A percentile compares a stretch with the other conserved stretches of the same genome.
Evolutionary conservation across 192 early-diverging fungal genomes (phyloP).

Genomic region (Oehlia diaphana): DNA sequence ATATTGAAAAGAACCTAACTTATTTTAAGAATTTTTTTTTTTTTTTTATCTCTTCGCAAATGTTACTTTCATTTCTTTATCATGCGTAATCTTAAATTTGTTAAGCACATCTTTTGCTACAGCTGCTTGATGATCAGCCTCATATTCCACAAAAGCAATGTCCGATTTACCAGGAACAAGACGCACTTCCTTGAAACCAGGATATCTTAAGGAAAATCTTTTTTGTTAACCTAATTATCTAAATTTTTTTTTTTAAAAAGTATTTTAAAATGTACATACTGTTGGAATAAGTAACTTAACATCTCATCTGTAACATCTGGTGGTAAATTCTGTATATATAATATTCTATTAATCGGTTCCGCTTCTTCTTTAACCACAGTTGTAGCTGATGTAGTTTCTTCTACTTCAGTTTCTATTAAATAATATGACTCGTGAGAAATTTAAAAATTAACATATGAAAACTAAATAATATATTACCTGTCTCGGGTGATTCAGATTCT

Average conservation of each 20-base stretch:
- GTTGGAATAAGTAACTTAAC: constrained; percentile 54
- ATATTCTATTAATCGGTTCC: constrained; percentile 39
- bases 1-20: too few species aligned
- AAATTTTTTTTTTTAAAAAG: not conserved
- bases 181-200: constrained; percentile 68
- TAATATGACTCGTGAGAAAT: not conserved
- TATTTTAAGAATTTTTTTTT: not conserved
- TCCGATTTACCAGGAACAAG: constrained; percentile 63
- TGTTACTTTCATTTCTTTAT: constrained; percentile 52
- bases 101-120: constrained; percentile 57
- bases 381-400: constrained; percentile 15
- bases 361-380: constrained; percentile 35
- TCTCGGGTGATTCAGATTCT: constrained; percentile 7
- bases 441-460: not conserved
- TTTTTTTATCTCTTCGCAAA: constrained; percentile 50
- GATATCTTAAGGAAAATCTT: constrained; percentile 31
- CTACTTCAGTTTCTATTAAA: constrained; percentile 8
- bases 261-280: constrained; percentile 39
- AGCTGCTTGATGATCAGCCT: constrained; percentile 50
- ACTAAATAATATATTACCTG: constrained; percentile 1
- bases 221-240: too few species aligned
- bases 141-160: constrained; percentile 70
- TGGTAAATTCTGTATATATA: constrained; percentile 49
- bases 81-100: constrained; percentile 54
- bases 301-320: constrained; percentile 47